Conservation (phyloP, 176 grass and related monocot species). For the Phoenix roebelenii region DNA sequence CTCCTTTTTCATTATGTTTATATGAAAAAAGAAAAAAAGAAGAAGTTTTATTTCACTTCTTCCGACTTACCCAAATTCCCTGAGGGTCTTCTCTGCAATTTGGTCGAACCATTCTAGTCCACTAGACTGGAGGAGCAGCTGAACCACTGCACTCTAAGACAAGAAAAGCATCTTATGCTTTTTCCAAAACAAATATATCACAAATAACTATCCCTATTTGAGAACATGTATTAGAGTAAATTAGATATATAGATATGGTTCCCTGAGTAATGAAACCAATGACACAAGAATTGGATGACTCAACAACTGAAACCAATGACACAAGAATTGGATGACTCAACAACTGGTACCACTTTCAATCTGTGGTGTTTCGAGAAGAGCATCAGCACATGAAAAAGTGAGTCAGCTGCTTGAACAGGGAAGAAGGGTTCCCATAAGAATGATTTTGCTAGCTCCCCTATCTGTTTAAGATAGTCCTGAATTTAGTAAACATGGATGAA, state of each 20-base stretch:
- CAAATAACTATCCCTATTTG: neutral
- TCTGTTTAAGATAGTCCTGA: conserved; percentile 25
- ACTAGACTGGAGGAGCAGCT: conserved; percentile 46
- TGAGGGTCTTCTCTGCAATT: conserved; percentile 37
- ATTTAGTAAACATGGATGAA: too few species aligned
- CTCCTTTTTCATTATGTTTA: too few species aligned
- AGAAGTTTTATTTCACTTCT: too few species aligned
- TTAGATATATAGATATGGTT: neutral
- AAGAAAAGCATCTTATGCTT: neutral
- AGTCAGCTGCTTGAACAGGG: conserved; percentile 32
- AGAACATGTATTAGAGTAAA: too few species aligned
- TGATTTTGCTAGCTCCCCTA: conserved; percentile 37
- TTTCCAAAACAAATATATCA: neutral
- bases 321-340: conserved; percentile 24
- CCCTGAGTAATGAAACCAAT: conserved; percentile 50
- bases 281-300: conserved; percentile 23
- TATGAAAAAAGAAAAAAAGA: too few species aligned
- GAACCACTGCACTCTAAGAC: conserved; percentile 33
- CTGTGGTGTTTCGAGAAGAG: conserved; percentile 50
- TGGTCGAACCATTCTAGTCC: conserved; percentile 48
- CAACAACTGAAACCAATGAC: conserved; percentile 38
- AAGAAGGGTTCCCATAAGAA: conserved; percentile 60
- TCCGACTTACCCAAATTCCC: conserved; percentile 29
- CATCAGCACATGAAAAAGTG: conserved; percentile 47
- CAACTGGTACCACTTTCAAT: conserved; percentile 42